Conservation (phyloP, 148 eudicot genomes). For the Polygonum aviculare region DNA sequence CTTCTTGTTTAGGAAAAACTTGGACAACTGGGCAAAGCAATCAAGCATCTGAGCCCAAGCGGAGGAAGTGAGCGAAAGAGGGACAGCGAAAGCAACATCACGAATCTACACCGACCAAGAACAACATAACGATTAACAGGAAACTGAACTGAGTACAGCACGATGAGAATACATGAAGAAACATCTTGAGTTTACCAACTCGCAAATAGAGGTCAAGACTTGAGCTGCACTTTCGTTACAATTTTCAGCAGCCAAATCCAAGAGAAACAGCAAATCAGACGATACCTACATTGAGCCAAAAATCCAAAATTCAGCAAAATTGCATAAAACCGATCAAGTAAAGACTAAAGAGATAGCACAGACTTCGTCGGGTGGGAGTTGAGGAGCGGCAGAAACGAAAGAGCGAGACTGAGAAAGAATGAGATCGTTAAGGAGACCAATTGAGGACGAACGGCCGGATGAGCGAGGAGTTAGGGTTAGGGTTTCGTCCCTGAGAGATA, state of each 20-base stretch:
- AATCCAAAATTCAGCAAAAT: neutral
- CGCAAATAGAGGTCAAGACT: conserved; percentile 32
- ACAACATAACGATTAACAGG: neutral
- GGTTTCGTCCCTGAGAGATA: conserved; percentile 78
- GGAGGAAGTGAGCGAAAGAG: conserved; percentile 43
- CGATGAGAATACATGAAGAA: neutral
- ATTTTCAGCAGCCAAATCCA: conserved; percentile 41
- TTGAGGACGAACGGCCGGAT: conserved; percentile 19
- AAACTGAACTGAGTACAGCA: neutral
- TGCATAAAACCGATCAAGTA: neutral
- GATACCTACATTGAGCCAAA: conserved; percentile 33
- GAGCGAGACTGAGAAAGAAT: conserved; percentile 46
- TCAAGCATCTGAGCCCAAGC: conserved; percentile 58
- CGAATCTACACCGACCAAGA: conserved; percentile 44
- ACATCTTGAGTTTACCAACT: conserved; percentile 32
- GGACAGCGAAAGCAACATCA: conserved; percentile 29
- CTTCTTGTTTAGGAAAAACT: conserved; percentile 29
- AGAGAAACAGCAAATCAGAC: conserved; percentile 53
- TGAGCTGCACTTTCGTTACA: conserved; percentile 27
- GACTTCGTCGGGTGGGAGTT: conserved; percentile 66
- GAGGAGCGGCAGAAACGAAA: conserved; percentile 40
- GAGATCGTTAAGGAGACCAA: conserved; percentile 41
- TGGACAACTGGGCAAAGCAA: conserved; percentile 38
- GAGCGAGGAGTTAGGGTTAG: conserved; percentile 27
- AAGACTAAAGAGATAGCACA: neutral